These are phyloP conservation scores for Neurospora sp. DNA, from an alignment of 495 filamentous ascomycete species.

Conservation along the genomic window DNA sequence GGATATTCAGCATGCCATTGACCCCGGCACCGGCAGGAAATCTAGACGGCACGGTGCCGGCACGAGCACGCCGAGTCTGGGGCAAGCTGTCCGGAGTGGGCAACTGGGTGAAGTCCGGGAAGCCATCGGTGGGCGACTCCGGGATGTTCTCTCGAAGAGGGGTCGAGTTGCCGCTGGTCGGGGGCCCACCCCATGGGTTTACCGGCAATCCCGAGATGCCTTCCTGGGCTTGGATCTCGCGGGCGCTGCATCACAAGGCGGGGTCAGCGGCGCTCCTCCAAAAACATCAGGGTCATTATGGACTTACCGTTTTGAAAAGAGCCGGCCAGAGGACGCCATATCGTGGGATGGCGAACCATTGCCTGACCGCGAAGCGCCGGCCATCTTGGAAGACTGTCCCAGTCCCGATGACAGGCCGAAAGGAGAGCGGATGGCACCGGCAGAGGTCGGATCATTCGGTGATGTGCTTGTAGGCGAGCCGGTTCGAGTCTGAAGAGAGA, in stretches of 20 bases:
- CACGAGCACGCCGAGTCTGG: conserved; percentile 60
- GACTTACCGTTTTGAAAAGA: conserved; percentile 88
- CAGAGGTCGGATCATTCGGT: conserved; percentile 66
- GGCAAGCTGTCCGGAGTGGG: conserved; percentile 47
- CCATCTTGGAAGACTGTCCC: conserved; percentile 54
- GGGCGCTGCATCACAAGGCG: conserved; percentile 46
- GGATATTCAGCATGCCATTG: conserved; percentile 48
- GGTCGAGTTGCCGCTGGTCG: conserved; percentile 90
- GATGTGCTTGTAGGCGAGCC: conserved; percentile 82
- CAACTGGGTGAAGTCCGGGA: conserved; percentile 74
- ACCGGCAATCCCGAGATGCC: conserved; percentile 58
- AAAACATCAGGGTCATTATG: background rate
- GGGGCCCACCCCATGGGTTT: conserved; percentile 82
- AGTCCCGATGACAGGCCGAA: conserved; percentile 59
- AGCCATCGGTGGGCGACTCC: conserved; percentile 93
- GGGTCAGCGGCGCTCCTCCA: conserved; percentile 15
- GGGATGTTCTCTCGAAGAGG: conserved; percentile 95
- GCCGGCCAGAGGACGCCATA: conserved; percentile 50
- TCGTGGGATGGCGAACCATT: conserved; percentile 97
- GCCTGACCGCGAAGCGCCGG: conserved; percentile 70
- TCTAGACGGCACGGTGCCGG: conserved; percentile 92
- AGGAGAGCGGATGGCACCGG: conserved; percentile 60
- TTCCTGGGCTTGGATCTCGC: conserved; percentile 97
- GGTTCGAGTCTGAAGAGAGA: conserved; percentile 57
- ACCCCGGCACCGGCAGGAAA: conserved; percentile 63